These are phyloP conservation scores for Candida corydali DNA, from an alignment of 805 yeast genomes.

Conservation along the genomic window DNA sequence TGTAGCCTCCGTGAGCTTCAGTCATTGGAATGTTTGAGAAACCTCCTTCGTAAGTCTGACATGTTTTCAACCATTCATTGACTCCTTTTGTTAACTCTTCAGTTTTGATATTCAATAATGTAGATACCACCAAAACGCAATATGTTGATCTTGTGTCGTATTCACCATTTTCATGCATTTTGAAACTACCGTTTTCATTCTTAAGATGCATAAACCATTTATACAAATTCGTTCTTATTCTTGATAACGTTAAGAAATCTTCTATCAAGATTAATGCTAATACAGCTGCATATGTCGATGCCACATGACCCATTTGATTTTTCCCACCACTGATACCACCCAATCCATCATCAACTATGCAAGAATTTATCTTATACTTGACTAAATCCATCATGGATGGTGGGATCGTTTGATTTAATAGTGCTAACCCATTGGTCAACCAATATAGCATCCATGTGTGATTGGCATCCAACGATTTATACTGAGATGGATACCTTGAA, in stretches of 20 bases:
- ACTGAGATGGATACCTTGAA: conserved; percentile 46
- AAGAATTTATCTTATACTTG: conserved; percentile 20
- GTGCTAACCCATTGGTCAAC: conserved; percentile 50
- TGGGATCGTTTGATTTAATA: conserved; percentile 11
- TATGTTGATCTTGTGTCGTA: conserved; percentile 80
- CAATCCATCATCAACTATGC: conserved; percentile 26
- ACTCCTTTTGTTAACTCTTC: conserved; percentile 53
- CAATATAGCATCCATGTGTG: conserved; percentile 90
- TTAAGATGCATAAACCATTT: conserved; percentile 67
- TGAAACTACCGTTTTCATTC: conserved; percentile 68
- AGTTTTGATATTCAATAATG: conserved; percentile 59
- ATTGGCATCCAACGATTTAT: conserved; percentile 72
- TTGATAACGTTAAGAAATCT: conserved; percentile 27
- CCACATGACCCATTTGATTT: conserved; percentile 79
- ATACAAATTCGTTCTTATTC: conserved; percentile 40
- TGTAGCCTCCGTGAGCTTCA: conserved; percentile 97
- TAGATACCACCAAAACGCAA: conserved; percentile 75
- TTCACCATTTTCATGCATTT: conserved; percentile 77
- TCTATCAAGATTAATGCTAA: conserved; percentile 55
- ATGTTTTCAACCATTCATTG: conserved; percentile 54
- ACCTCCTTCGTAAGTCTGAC: conserved; percentile 96
- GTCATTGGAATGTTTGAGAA: conserved; percentile 73
- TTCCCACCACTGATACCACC: conserved; percentile 83
- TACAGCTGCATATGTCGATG: conserved; percentile 77
- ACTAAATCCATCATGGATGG: conserved; percentile 15